Conservation (phyloP, 2,329 filamentous ascomycete species). For the Drechslerella dactyloides region DNA sequence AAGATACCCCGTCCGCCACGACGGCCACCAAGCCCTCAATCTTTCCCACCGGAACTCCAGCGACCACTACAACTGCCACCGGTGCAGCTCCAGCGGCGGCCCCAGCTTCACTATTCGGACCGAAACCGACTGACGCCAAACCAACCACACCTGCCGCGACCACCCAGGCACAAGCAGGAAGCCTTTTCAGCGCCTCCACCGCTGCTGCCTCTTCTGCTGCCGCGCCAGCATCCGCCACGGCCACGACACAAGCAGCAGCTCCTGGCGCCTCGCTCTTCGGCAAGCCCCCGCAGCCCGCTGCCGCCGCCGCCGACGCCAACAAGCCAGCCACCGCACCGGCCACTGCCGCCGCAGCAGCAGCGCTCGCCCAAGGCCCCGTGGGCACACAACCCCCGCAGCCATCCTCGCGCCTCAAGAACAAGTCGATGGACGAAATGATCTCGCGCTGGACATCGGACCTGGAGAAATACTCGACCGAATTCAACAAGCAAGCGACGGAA, state of each 20-base stretch:
- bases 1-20: conserved; percentile 4
- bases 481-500: conserved; percentile 85
- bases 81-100: conserved; percentile 45
- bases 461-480: conserved; percentile 95
- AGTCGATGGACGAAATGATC: conserved; percentile 98
- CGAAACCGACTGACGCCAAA: conserved; percentile 30
- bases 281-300: conserved; percentile 56
- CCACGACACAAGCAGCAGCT: conserved; percentile 54
- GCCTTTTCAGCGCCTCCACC: conserved; percentile 53
- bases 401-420: conserved; percentile 91
- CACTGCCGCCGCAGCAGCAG: conserved; percentile 42
- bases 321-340: conserved; percentile 55
- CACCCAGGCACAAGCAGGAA: conserved; percentile 51
- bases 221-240: conserved; percentile 56
- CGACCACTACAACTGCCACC: conserved; percentile 34
- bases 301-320: conserved; percentile 55
- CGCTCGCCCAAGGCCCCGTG: conserved; percentile 60
- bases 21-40: conserved; percentile 10
- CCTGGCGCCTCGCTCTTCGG: conserved; percentile 56
- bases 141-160: conserved; percentile 54
- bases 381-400: conserved; percentile 81
- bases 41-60: conserved; percentile 25
- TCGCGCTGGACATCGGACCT: conserved; percentile 95
- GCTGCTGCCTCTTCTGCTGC: conserved; percentile 53
- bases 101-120: conserved; percentile 54